Evolutionary conservation across 257 asterid genomes (phyloP).

Genomic region (Rhazya stricta): DNA sequence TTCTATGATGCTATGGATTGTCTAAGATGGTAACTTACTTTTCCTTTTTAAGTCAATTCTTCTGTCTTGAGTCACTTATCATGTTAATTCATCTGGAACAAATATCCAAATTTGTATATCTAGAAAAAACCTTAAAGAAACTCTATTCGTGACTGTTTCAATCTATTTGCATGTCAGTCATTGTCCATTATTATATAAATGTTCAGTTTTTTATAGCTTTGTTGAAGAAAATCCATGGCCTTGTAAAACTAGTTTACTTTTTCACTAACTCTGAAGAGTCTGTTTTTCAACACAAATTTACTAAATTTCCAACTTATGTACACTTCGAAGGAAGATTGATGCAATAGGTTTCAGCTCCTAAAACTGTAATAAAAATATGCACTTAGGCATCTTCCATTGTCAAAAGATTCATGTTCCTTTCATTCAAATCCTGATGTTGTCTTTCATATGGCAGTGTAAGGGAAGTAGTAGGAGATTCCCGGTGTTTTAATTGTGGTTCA

Average conservation of each 20-base stretch:
- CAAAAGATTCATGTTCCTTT: neutral
- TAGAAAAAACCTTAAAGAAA: neutral
- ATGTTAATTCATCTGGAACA: neutral
- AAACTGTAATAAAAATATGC: neutral
- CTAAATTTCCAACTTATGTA: neutral
- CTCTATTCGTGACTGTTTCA: neutral
- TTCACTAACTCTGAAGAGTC: too few relatives aligned
- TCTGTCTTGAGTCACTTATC: neutral
- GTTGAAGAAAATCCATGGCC: neutral
- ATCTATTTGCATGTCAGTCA: neutral
- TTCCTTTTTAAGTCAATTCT: neutral
- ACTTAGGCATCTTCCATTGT: neutral
- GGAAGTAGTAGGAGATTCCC: slow-evolving; percentile 53
- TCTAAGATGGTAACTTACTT: neutral
- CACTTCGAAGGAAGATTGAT: neutral
- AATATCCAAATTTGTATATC: neutral
- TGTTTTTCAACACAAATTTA: too few relatives aligned
- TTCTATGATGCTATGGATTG: neutral
- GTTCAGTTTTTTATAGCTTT: neutral
- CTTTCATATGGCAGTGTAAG: slow-evolving; percentile 42
- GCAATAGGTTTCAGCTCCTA: neutral
- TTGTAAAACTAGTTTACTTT: neutral
- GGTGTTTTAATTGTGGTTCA: slow-evolving; percentile 95
- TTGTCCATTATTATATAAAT: neutral
- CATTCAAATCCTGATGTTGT: slow-evolving; percentile 18